Conservation (phyloP, 2,329 filamentous ascomycete genomes). For the Colletotrichum echinochloae region DNA sequence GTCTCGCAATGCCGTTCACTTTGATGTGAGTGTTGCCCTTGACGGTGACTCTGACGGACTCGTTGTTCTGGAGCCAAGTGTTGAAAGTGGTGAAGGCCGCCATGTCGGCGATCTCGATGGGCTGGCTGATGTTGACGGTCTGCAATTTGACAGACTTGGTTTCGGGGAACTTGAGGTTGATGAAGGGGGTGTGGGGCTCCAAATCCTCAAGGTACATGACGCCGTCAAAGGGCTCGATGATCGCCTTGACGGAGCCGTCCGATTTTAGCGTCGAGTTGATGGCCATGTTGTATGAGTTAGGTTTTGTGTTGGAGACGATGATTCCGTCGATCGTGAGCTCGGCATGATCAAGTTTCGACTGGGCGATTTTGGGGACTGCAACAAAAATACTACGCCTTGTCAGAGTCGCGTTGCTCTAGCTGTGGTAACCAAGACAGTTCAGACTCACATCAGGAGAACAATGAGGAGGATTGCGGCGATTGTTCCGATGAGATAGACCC, state of each 20-base stretch:
- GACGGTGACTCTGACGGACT: slow-evolving; percentile 63
- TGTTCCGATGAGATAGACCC: slow-evolving; percentile 67
- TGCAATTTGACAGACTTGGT: slow-evolving; percentile 62
- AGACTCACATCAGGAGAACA: slow-evolving; percentile 70
- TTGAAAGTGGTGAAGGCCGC: slow-evolving; percentile 67
- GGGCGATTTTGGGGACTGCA: slow-evolving; percentile 67
- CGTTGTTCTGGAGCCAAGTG: slow-evolving; percentile 63
- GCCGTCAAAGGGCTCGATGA: slow-evolving; percentile 63
- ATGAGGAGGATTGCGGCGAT: slow-evolving; percentile 64
- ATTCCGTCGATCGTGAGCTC: slow-evolving; percentile 65
- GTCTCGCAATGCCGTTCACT: slow-evolving; percentile 61
- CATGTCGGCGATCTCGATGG: slow-evolving; percentile 59
- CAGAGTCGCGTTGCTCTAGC: slow-evolving; percentile 4
- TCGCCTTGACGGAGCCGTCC: slow-evolving; percentile 64
- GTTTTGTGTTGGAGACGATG: slow-evolving; percentile 59
- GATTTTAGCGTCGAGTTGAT: slow-evolving; percentile 68
- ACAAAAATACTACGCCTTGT: slow-evolving; percentile 63
- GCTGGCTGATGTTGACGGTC: slow-evolving; percentile 64
- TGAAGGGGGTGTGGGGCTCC: slow-evolving; percentile 61
- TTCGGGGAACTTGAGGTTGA: slow-evolving; percentile 63
- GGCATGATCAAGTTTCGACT: slow-evolving; percentile 66
- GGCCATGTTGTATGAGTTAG: slow-evolving; percentile 60
- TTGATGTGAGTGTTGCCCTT: slow-evolving; percentile 64
- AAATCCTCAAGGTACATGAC: slow-evolving; percentile 67
- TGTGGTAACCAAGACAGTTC: not conserved